Evolutionary conservation across 2,329 filamentous ascomycete species (phyloP), one percentile per base, ranked within the genome.

Genomic region (Colletotrichum gloeosporioides): DNA sequence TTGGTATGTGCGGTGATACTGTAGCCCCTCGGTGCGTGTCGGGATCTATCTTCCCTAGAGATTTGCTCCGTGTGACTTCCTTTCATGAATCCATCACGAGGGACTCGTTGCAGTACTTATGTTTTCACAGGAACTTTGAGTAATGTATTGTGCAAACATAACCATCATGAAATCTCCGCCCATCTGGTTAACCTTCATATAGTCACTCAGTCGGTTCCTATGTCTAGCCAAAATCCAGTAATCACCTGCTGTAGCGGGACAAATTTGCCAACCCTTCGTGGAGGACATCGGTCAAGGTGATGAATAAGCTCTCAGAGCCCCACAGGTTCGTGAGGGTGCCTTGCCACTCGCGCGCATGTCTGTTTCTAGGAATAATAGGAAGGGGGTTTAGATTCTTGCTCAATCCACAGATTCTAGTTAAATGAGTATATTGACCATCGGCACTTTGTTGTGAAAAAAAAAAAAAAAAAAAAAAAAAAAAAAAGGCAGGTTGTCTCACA

Each of bases 51-150:
- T 12, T 4, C 39, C 0, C 18, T 9, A 3, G 3, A n/a, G 9
- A 0, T 44, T 44, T 1, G 39, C 39, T n/a, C 1, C 2, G 39
- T 44, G 1, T 1, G 1, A 5, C 18, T 18, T 44, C 18, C 39
- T n/a, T 44, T 44, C 39, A 44, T 0, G 39, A 3, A n/a, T n/a
- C 9, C 6, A 44, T 44, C 18, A 3, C 39, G 39, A 12, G 9
- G 1, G 18, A 3, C 0, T 44, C 18, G 18, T 44, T 44, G 3
- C 0, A 44, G 18, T 44, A 44, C 18, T 12, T 44, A n/a, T n/a
- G 9, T n/a, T 44, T 44, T n/a, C 9, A 4, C 5, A n/a, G 39
- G 5, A n/a, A 44, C 39, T 18, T n/a, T 44, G 5, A 44, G 39
- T n/a, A 44, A 2, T n/a, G 16, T 6, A n/a, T 44, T 1, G 36